Evolutionary conservation across 257 asterid genomes (phyloP).

Genomic region (Pogostemon cablin): DNA sequence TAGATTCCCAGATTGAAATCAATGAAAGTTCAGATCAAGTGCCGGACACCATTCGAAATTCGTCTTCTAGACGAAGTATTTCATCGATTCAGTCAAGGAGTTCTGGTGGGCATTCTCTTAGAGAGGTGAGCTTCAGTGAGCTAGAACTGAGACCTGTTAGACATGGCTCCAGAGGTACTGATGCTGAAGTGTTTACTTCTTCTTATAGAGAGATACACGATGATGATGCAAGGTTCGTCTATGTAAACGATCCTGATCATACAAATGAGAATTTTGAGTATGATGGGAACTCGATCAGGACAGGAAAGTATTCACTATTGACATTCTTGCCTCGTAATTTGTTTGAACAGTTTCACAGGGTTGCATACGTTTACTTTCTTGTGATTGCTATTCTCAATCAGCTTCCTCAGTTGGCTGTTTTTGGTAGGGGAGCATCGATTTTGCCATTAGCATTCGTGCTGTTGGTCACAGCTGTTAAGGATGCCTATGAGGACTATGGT

Average conservation of each 20-base stretch:
- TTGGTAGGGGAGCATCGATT: slow-evolving; percentile 87
- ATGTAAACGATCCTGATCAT: slow-evolving; percentile 69
- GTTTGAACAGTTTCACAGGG: slow-evolving; percentile 97
- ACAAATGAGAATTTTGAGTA: slow-evolving; percentile 69
- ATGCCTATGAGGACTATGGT: slow-evolving; percentile 89
- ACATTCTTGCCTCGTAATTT: slow-evolving; percentile 95
- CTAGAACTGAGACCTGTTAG: slow-evolving; percentile 56
- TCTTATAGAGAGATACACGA: slow-evolving; percentile 85
- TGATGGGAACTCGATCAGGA: slow-evolving; percentile 76
- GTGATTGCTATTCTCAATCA: slow-evolving; percentile 94
- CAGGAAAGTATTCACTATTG: slow-evolving; percentile 72
- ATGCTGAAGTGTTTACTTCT: slow-evolving; percentile 64
- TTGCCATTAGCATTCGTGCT: slow-evolving; percentile 86
- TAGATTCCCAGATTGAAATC: slow-evolving; percentile 47
- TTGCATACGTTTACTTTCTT: slow-evolving; percentile 90
- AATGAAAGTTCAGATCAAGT: slow-evolving; percentile 39
- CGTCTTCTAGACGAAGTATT: slow-evolving; percentile 54
- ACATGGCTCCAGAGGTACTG: slow-evolving; percentile 76
- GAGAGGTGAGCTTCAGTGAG: slow-evolving; percentile 67
- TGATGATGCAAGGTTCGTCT: slow-evolving; percentile 79
- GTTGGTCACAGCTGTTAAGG: slow-evolving; percentile 87
- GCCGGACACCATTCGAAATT: slow-evolving; percentile 44
- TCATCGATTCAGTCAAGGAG: slow-evolving; percentile 55
- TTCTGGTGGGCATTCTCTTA: slow-evolving; percentile 59
- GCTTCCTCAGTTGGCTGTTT: slow-evolving; percentile 96